Base-by-base conservation (phyloP, 805 yeast species). In the Grigorovia humatica region DNA sequence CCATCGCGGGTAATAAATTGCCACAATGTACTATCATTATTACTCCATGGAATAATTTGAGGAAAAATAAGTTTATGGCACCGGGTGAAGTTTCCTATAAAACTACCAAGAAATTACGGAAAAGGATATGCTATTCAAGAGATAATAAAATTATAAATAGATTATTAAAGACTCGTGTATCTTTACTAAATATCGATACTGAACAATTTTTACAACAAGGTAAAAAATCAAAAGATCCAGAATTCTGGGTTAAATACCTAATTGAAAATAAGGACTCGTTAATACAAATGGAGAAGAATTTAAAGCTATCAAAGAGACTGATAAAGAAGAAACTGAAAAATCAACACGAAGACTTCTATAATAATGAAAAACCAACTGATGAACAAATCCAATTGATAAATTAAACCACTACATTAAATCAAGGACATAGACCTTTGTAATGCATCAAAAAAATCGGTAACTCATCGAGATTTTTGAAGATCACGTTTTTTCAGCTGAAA, bases 11-110 rank as follows among this genome's bases (percentile, higher is more conserved):
- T 13, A 84, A 82, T 66, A 86, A 86, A 60, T 65, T 78, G 57
- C 79, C 80, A 60, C 82, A 82, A 58, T 72, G 85, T 53, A 79
- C 83, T 1, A 76, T 86, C 9, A 76, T 86, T 43, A 80, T 80
- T 59, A 86, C 95, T 0, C 88, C 90, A 0, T 86, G 87, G 75
- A 73, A 76, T 27, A 86, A 86, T 61, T 70, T 86, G 51, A 73
- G 76, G 44, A 83, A 83, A 57, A 79, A 79, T 49, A 83, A 82
- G 13, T 77, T 78, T 32, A 85, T 85, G 93, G 88, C 79, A 47
- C 79, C 78, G 5, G 95, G 95, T 4, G 87, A 88, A 48, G 95
- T 86, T 7, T 78, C 86, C 1, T 86, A 85, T 66, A 77, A 82
- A 52, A 80, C 82, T 53, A 74, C 73, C 1, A 78, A 76, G 54